Conservation (phyloP, 1,284 basidiomycete species). For the Xanthoconium separans region DNA sequence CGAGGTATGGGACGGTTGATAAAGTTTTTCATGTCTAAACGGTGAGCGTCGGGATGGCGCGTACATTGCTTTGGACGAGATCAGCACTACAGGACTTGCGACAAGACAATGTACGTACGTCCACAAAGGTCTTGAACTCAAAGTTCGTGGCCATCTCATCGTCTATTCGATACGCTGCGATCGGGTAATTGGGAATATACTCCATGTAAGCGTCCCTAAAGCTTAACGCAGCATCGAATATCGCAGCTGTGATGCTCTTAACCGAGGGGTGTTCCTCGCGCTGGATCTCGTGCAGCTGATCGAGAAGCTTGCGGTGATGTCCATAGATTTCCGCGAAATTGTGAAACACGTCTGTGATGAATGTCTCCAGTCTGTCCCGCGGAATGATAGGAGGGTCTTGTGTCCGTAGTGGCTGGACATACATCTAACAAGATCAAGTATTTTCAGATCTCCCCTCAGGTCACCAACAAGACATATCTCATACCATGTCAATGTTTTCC, state of each 20-base stretch:
- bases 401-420: conserved; percentile 70
- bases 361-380: conserved; percentile 68
- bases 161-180: conserved; percentile 88
- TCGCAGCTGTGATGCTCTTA: conserved; percentile 79
- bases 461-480: background rate
- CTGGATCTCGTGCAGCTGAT: conserved; percentile 84
- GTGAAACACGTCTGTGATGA: conserved; percentile 91
- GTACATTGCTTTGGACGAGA: conserved; percentile 52
- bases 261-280: conserved; percentile 87
- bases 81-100: background rate
- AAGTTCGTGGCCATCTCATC: conserved; percentile 83
- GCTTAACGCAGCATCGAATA: conserved; percentile 88
- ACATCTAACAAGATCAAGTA: conserved; percentile 51
- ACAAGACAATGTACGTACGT: conserved; percentile 49
- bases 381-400: conserved; percentile 79
- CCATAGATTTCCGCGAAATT: conserved; percentile 82
- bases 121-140: conserved; percentile 79
- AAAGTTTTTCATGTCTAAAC: conserved; percentile 85
- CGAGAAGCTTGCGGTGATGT: conserved; percentile 74
- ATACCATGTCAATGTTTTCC: conserved; percentile 71
- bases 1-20: conserved; percentile 88
- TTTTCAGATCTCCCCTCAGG: conserved; percentile 7
- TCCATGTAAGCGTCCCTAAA: conserved; percentile 93
- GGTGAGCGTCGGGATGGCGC: conserved; percentile 73
- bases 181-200: conserved; percentile 92